phyloP scores from a whole-genome alignment of 2,329 filamentous ascomycete genomes.

The Teratosphaeria viscida region DNA sequence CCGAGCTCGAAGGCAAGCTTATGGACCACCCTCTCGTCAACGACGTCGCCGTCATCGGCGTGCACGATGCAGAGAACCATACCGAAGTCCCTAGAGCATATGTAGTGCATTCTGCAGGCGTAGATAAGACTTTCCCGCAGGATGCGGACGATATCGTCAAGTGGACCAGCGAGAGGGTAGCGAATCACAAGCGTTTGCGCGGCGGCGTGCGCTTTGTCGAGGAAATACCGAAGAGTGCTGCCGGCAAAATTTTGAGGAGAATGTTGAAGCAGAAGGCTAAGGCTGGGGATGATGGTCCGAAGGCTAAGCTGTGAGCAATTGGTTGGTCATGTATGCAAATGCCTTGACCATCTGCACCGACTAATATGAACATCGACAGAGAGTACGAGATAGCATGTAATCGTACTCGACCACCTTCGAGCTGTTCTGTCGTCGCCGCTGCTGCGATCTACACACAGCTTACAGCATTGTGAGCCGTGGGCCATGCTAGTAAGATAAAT shows the following conservation, averaged over 20 bases:
- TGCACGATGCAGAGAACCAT: conserved; percentile 35
- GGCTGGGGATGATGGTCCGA: neutral
- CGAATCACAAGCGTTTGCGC: conserved; percentile 37
- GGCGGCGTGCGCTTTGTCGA: conserved; percentile 37
- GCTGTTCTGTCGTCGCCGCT: no score
- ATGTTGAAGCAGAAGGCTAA: neutral
- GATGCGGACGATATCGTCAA: conserved; percentile 32
- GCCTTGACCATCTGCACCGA: neutral
- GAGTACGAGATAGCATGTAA: no score
- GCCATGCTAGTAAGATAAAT: no score
- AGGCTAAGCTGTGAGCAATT: neutral
- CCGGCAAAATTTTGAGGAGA: conserved; percentile 39
- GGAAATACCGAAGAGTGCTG: conserved; percentile 38
- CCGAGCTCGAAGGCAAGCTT: conserved; percentile 36
- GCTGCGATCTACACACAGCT: no score
- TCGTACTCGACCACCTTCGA: no score
- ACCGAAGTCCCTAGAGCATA: conserved; percentile 39
- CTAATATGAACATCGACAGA: no score
- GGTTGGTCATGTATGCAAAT: neutral
- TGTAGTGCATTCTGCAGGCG: conserved; percentile 29
- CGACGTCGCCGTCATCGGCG: conserved; percentile 38
- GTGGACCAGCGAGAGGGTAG: conserved; percentile 36
- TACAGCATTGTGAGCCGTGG: no score
- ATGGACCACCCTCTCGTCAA: conserved; percentile 33
- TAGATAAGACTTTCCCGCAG: conserved; percentile 15